Evolutionary conservation across 192 early-diverging fungal genomes (phyloP).

Genomic region (Kickxella alabastrina): DNA sequence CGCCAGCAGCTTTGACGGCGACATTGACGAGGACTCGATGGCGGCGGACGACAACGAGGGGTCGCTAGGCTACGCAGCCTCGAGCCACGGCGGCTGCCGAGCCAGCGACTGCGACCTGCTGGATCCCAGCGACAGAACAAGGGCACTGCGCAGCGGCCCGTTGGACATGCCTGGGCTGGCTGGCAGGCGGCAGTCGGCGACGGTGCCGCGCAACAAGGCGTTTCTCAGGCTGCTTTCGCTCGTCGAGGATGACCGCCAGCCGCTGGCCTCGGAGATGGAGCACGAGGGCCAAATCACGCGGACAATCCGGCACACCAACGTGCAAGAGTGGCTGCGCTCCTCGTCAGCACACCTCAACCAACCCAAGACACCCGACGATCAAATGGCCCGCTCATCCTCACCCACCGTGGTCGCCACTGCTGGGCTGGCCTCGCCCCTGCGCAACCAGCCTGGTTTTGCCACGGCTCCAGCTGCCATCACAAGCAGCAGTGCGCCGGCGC

Average conservation of each 20-base stretch:
- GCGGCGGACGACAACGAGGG: slow-evolving; percentile 14
- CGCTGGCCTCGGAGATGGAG: slow-evolving; percentile 49
- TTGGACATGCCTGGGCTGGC: too few species aligned
- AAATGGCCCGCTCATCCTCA: not conserved
- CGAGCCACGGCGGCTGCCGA: slow-evolving; percentile 4
- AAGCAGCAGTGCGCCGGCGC: not conserved
- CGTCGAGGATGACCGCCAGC: slow-evolving; percentile 41
- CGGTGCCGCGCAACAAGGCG: slow-evolving; percentile 43
- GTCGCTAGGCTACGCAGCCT: not conserved
- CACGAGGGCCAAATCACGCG: slow-evolving; percentile 50
- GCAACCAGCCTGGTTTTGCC: slow-evolving; percentile 1
- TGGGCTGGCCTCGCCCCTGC: slow-evolving; percentile 1
- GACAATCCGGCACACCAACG: slow-evolving; percentile 39
- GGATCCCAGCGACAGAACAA: slow-evolving; percentile 1
- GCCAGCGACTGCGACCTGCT: slow-evolving; percentile 8
- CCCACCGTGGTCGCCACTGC: not conserved
- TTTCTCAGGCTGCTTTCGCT: slow-evolving; percentile 40
- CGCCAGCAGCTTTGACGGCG: slow-evolving; percentile 6
- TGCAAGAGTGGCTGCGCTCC: slow-evolving; percentile 49
- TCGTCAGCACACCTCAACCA: slow-evolving; percentile 11
- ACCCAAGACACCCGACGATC: slow-evolving; percentile 9
- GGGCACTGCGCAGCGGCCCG: too few species aligned
- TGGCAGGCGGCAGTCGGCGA: slow-evolving; percentile 16
- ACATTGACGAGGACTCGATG: slow-evolving; percentile 21
- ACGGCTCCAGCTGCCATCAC: not conserved